Evolutionary conservation across 768 basidiomycete species (phyloP), one percentile per base, ranked within the genome.

Genomic region (Hygrocybe coccinea): DNA sequence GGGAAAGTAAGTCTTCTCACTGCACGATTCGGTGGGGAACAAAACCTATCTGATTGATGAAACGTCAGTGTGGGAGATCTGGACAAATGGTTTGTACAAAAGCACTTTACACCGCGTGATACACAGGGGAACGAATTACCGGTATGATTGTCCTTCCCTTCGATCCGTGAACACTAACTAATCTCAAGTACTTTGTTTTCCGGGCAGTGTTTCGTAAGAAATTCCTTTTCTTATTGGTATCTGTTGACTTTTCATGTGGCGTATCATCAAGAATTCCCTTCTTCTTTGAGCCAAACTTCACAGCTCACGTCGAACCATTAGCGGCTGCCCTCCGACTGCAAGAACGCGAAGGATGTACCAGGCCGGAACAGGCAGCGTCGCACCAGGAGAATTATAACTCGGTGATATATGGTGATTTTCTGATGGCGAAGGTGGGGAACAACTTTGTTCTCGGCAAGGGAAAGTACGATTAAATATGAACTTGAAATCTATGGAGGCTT

Each of bases 271-370:
- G 89, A 8, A 79, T 95, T 17, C 94, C 94, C 0, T 95, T 95
- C 73, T 97, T 97, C 77, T 95, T 89, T 59, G 94, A 95, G 68
- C 93, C 94, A 0, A 91, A 89, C 55, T 92, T 91, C 63, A 74
- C 84, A 56, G 88, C 92, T 0, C 55, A 73, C 1, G 73, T 97
- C 46, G 69, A 76, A 59, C 88, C 91, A 1, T 71, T 95, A 5
- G 73, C 75, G 3, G 84, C 84, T 5, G 84, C 83, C 0, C 63
- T 77, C 24, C 79, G 84, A 34, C 62, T 79, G 9, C 74, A 74
- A 54, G 56, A 67, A 37, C 57, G 60, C 45, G 56, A 60, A 19
- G 50, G 8, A 14, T 29, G 60, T 24, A 56, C 62, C 1, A 55
- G 63, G n/a, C 34, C 29, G 0, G 57, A 59, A 15, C 49, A 59